A percentile compares a stretch with the other conserved stretches of the same genome.
Conservation (phyloP, 192 early-diverging fungal genomes). For the Spizellomyces sp. region DNA sequence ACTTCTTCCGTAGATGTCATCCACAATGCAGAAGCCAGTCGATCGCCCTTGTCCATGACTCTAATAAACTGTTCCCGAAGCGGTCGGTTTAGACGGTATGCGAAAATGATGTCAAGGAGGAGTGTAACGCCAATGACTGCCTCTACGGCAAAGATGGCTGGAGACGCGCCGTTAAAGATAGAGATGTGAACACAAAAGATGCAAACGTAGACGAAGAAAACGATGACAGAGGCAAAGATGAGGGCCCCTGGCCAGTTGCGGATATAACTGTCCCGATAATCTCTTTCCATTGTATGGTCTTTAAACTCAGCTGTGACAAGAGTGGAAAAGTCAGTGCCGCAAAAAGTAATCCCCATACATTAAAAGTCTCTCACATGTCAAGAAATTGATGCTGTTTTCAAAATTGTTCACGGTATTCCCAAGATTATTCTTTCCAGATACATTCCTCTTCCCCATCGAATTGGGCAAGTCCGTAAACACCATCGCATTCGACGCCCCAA, state of each 20-base stretch:
- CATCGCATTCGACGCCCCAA: constrained; percentile 16
- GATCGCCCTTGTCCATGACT: constrained; percentile 27
- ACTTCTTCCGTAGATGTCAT: constrained; percentile 21
- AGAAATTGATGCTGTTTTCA: constrained; percentile 14
- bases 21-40: constrained; percentile 20
- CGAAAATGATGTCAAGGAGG: constrained; percentile 16
- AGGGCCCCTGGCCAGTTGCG: constrained; percentile 30
- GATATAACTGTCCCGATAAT: constrained; percentile 25
- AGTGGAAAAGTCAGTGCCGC: too few species aligned
- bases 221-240: constrained; percentile 20
- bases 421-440: constrained; percentile 24
- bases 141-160: constrained; percentile 20
- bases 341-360: background rate
- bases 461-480: constrained; percentile 11
- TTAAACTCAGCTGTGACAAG: constrained; percentile 8
- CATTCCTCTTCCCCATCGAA: constrained; percentile 7
- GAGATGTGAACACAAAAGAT: constrained; percentile 19
- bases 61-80: constrained; percentile 5
- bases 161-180: background rate
- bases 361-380: constrained; percentile 14
- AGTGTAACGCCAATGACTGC: constrained; percentile 12
- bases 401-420: constrained; percentile 25
- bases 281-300: constrained; percentile 21
- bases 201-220: constrained; percentile 27
- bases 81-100: constrained; percentile 18